These are phyloP conservation scores for Calonectria crousiana DNA, from an alignment of 2,329 filamentous ascomycete species.

Conservation along the genomic window DNA sequence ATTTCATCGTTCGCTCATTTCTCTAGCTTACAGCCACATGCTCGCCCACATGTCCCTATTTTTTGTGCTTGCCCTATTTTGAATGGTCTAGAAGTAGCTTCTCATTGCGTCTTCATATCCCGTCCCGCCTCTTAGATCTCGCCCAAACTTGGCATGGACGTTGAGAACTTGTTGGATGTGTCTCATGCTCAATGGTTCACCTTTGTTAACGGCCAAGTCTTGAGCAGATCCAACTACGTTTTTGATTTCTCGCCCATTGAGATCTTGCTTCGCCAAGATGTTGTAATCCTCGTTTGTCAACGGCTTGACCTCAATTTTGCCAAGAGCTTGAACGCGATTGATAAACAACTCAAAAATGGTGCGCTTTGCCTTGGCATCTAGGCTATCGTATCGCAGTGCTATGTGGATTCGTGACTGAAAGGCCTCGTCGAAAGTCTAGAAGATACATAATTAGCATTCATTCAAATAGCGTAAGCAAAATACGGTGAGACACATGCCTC, in stretches of 20 bases:
- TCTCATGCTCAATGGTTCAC: constrained; percentile 77
- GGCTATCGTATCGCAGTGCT: constrained; percentile 82
- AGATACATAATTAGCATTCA: constrained; percentile 12
- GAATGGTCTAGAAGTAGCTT: constrained; percentile 72
- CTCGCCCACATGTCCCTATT: not conserved
- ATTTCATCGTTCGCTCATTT: not conserved
- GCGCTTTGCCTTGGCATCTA: constrained; percentile 79
- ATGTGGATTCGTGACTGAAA: constrained; percentile 92
- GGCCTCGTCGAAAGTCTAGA: constrained; percentile 85
- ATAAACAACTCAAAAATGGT: constrained; percentile 89
- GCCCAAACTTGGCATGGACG: constrained; percentile 84
- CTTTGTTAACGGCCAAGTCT: constrained; percentile 82
- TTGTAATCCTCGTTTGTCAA: constrained; percentile 78
- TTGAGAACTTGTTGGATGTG: constrained; percentile 88
- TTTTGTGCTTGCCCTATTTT: too few species aligned
- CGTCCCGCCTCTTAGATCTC: constrained; percentile 83
- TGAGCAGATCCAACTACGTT: constrained; percentile 88
- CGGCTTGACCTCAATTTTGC: constrained; percentile 69
- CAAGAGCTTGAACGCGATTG: constrained; percentile 75
- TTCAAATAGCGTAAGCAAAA: not conserved
- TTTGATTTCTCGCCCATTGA: constrained; percentile 81
- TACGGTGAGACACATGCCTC: constrained; percentile 57
- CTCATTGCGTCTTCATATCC: constrained; percentile 89
- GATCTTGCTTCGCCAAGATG: constrained; percentile 73
- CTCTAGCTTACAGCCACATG: constrained; percentile 4